phyloP scores from a whole-genome alignment of 371 early-diverging fungal species.

The Choanephora cucurbitarum region DNA sequence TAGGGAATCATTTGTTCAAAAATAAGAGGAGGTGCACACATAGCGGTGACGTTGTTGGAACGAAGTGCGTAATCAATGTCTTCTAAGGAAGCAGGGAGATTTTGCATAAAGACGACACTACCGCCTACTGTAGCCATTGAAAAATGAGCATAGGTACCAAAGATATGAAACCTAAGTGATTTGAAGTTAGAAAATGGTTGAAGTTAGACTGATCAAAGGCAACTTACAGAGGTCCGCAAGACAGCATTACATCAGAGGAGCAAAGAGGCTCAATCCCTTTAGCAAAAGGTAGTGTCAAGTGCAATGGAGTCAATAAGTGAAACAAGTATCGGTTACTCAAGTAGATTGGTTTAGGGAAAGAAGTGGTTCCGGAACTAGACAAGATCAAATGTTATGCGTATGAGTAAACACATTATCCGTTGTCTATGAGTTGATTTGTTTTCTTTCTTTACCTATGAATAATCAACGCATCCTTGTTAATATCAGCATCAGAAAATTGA shows the following conservation, averaged over 20 bases:
- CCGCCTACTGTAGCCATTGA: constrained; percentile 10
- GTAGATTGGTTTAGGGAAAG: constrained; percentile 29
- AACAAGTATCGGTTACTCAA: constrained; percentile 21
- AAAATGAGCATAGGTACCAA: constrained; percentile 12
- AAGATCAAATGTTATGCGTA: not conserved
- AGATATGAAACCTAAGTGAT: constrained; percentile 21
- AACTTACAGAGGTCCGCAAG: constrained; percentile 21
- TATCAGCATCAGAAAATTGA: constrained; percentile 12
- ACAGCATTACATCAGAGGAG: constrained; percentile 6
- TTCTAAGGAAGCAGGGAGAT: constrained; percentile 12
- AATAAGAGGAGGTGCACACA: constrained; percentile 13
- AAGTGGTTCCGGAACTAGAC: constrained; percentile 24
- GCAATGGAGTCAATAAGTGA: constrained; percentile 1
- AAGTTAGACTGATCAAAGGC: not conserved
- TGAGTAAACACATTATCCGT: not conserved
- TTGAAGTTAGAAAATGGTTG: not conserved
- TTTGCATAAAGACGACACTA: constrained; percentile 16
- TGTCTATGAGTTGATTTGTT: no score
- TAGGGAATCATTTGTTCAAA: constrained; percentile 22
- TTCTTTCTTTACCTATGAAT: constrained; percentile 15
- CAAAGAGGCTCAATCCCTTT: not conserved
- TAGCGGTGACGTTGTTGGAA: constrained; percentile 8
- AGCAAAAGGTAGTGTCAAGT: not conserved
- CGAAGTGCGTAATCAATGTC: constrained; percentile 12
- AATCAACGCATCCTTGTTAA: constrained; percentile 17